Conservation (phyloP, 164 flowering plant genomes). For the Umbellularia californica region DNA sequence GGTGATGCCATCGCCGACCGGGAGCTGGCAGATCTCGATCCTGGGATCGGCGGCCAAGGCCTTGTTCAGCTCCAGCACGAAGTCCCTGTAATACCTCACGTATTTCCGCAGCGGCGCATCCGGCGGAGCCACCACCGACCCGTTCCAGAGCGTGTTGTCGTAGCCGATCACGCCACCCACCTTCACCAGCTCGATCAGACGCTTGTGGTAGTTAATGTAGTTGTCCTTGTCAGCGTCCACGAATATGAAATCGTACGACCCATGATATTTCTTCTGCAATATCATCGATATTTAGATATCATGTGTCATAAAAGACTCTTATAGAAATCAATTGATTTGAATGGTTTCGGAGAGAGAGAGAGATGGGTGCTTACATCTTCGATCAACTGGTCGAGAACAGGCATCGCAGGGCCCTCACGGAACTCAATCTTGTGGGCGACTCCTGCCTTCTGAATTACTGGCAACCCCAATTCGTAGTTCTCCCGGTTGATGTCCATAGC, state of each 20-base stretch:
- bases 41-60: constrained; percentile 87
- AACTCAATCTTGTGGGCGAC: constrained; percentile 97
- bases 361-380: constrained; percentile 50
- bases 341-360: not conserved
- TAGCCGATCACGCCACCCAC: constrained; percentile 91
- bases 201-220: constrained; percentile 91
- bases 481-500: constrained; percentile 95
- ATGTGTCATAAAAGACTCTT: not conserved
- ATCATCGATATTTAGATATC: too few species aligned
- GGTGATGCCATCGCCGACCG: constrained; percentile 96
- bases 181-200: constrained; percentile 79
- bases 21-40: constrained; percentile 93
- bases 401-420: constrained; percentile 93
- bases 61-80: constrained; percentile 91
- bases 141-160: constrained; percentile 98
- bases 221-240: constrained; percentile 99
- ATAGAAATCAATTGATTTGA: not conserved
- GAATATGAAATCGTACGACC: constrained; percentile 81
- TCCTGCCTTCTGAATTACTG: constrained; percentile 82
- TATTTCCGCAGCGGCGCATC: constrained; percentile 89
- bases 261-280: constrained; percentile 65
- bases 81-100: constrained; percentile 85
- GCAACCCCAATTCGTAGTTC: constrained; percentile 82
- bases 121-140: constrained; percentile 87
- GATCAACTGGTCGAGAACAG: constrained; percentile 74